Conservation (phyloP, 2,329 filamentous ascomycete species). For the Botrytis squamosa region DNA sequence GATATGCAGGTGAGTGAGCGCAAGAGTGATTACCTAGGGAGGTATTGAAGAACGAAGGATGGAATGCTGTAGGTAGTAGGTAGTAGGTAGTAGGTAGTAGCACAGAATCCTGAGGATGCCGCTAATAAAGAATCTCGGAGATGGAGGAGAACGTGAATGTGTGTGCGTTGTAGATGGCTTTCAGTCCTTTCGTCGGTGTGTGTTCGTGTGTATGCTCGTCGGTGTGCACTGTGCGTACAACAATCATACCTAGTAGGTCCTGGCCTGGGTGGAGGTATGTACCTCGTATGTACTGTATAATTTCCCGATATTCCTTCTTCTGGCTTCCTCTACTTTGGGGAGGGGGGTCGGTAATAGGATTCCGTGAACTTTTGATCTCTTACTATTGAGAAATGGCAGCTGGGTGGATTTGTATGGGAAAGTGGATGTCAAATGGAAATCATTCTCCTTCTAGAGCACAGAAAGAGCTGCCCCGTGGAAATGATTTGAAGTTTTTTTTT, state of each 20-base stretch:
- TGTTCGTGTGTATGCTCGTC: background rate
- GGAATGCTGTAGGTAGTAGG: background rate
- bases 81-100: constrained; percentile 16
- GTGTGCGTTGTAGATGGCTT: constrained; percentile 1
- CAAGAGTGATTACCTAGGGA: background rate
- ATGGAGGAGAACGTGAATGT: background rate
- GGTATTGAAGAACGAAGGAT: constrained; percentile 8
- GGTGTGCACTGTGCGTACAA: background rate
- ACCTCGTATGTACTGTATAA: background rate
- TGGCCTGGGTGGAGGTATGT: background rate
- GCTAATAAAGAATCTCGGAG: constrained; percentile 4
- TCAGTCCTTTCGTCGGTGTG: background rate
- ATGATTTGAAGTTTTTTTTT: background rate
- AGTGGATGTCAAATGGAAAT: constrained; percentile 9
- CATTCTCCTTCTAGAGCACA: constrained; percentile 1
- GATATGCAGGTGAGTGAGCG: constrained; percentile 3
- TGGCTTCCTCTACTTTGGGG: background rate
- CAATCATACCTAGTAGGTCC: too few relatives aligned
- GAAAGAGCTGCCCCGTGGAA: background rate
- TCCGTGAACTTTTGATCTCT: constrained; percentile 4
- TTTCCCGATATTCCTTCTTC: constrained; percentile 5
- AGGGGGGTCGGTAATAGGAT: background rate
- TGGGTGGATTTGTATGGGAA: constrained; percentile 1
- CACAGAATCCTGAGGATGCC: constrained; percentile 8
- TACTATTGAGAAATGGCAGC: background rate